Conservation (phyloP, 1,139 yeast species). For the Blastobotrys proliferans region DNA sequence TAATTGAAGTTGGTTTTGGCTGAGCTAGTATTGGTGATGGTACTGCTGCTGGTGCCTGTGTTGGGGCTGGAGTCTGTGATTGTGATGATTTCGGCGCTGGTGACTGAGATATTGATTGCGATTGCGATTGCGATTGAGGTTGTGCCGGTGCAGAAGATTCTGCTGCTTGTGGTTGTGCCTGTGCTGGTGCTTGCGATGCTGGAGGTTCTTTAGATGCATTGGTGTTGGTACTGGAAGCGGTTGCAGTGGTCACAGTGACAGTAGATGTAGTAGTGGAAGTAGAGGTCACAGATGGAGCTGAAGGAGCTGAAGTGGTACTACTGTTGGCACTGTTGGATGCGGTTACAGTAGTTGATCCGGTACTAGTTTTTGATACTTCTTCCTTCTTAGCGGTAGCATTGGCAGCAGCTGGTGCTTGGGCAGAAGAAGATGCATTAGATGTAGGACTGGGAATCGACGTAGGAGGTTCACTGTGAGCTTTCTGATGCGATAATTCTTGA, state of each 20-base stretch:
- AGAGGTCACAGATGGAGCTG: neutral
- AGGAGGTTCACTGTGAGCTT: constrained; percentile 11
- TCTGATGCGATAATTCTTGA: neutral
- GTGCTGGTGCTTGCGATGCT: neutral
- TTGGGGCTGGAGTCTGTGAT: constrained; percentile 1
- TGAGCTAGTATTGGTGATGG: neutral
- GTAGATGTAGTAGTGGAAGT: neutral
- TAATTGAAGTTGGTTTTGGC: neutral
- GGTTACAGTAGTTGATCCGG: neutral
- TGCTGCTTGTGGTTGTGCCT: neutral
- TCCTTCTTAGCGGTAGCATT: neutral
- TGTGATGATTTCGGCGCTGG: neutral
- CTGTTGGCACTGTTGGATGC: constrained; percentile 3
- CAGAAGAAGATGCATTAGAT: neutral
- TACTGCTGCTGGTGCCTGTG: neutral
- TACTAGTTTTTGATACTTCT: neutral
- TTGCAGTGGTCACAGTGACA: neutral
- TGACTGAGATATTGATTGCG: neutral
- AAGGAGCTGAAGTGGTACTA: constrained; percentile 1
- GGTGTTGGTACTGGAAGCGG: neutral
- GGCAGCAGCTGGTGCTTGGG: neutral
- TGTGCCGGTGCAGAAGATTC: neutral
- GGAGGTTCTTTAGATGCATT: neutral
- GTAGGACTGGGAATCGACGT: constrained; percentile 9
- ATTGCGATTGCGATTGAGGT: neutral